Conservation (phyloP, 1,139 yeast genomes). For the Pichia sp. region DNA sequence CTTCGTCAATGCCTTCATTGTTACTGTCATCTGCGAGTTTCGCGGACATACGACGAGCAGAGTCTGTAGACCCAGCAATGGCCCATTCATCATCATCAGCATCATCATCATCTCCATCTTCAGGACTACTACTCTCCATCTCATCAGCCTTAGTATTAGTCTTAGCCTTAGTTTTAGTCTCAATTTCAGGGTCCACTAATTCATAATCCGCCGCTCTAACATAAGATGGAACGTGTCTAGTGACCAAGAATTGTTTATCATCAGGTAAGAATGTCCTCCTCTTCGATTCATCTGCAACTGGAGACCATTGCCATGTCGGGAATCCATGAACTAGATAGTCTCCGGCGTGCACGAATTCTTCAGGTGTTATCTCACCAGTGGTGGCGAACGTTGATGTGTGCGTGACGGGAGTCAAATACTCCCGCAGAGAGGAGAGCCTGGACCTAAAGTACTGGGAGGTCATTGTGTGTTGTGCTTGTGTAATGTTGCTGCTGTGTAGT, state of each 20-base stretch:
- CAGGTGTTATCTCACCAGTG: constrained; percentile 92
- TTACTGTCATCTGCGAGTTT: constrained; percentile 13
- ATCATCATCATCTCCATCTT: background rate
- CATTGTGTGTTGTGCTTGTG: too few species aligned
- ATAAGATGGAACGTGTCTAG: constrained; percentile 83
- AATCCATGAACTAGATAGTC: constrained; percentile 84
- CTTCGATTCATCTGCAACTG: constrained; percentile 54
- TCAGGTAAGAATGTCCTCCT: constrained; percentile 69
- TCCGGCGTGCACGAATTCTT: constrained; percentile 89
- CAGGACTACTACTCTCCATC: background rate
- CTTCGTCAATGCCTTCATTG: constrained; percentile 6
- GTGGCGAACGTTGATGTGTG: constrained; percentile 73
- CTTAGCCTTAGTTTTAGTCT: constrained; percentile 17
- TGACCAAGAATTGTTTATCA: constrained; percentile 81
- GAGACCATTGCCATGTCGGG: constrained; percentile 96
- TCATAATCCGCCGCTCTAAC: constrained; percentile 62
- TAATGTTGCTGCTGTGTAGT: too few species aligned
- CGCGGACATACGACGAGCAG: background rate
- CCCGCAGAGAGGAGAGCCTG: constrained; percentile 76
- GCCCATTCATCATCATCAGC: background rate
- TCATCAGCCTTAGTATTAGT: constrained; percentile 16
- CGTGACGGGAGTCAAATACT: constrained; percentile 84
- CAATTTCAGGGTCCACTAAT: constrained; percentile 31
- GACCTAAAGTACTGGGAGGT: constrained; percentile 46
- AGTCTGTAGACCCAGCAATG: background rate